phyloP scores from a whole-genome alignment of 2,329 filamentous ascomycete genomes.

The Aureobasidium zeae region DNA sequence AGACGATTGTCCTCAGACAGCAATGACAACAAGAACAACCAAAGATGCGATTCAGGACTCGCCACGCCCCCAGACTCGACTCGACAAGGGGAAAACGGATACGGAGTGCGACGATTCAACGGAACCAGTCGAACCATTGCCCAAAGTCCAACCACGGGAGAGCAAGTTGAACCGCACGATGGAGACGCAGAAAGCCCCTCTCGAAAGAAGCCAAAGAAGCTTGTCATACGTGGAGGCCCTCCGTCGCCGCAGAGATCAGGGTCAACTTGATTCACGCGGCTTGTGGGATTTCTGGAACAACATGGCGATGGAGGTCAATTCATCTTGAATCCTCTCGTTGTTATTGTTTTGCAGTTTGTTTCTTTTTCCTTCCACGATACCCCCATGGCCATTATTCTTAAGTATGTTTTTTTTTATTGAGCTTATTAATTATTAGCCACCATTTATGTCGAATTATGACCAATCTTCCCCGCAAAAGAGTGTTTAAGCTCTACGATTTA shows the following conservation, averaged over 20 bases:
- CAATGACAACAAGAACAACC: too few species aligned
- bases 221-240: conserved; percentile 20
- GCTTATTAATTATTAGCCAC: conserved; percentile 3
- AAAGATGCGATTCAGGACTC: background rate
- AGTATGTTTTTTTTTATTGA: conserved; percentile 3
- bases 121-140: conserved; percentile 14
- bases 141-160: conserved; percentile 10
- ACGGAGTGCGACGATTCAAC: conserved; percentile 14
- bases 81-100: conserved; percentile 12
- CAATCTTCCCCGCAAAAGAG: conserved; percentile 3
- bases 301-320: conserved; percentile 7
- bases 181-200: conserved; percentile 11
- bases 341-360: background rate
- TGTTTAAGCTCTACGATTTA: too few species aligned
- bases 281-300: conserved; percentile 17
- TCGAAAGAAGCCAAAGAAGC: conserved; percentile 16
- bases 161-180: conserved; percentile 9
- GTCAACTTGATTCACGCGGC: conserved; percentile 8
- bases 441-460: background rate
- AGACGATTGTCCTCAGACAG: conserved; percentile 14
- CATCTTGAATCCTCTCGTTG: background rate
- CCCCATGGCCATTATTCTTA: too few species aligned
- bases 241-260: conserved; percentile 15
- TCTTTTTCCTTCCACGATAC: conserved; percentile 1
- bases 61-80: conserved; percentile 8